Conservation (phyloP, 495 filamentous ascomycete genomes). For the Neurospora terricola region DNA sequence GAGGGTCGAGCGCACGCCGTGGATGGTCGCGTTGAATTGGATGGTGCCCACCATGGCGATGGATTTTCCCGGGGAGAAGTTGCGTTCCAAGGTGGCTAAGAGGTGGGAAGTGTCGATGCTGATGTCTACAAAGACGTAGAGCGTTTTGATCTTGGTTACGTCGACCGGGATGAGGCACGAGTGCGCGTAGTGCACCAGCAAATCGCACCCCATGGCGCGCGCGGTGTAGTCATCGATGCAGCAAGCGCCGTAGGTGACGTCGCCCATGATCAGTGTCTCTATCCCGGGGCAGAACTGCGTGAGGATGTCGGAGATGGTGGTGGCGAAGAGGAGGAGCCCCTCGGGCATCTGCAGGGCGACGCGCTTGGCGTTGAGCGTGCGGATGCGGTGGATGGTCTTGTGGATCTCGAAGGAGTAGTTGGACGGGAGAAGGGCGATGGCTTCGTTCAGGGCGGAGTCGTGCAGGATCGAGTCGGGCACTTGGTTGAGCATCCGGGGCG, state of each 20-base stretch:
- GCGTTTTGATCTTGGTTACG: constrained; percentile 85
- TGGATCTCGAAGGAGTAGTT: constrained; percentile 99
- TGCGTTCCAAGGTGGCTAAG: constrained; percentile 74
- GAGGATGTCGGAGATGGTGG: constrained; percentile 95
- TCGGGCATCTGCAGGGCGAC: constrained; percentile 95
- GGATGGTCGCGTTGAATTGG: constrained; percentile 95
- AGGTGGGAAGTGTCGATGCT: constrained; percentile 86
- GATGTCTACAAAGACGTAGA: constrained; percentile 98
- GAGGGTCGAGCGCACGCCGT: constrained; percentile 63
- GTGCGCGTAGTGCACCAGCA: constrained; percentile 95
- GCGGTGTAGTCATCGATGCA: constrained; percentile 99
- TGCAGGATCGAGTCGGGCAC: constrained; percentile 80
- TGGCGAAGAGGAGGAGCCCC: constrained; percentile 89
- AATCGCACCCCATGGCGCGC: constrained; percentile 83
- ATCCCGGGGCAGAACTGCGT: constrained; percentile 86
- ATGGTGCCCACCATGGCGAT: constrained; percentile 94
- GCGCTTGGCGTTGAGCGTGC: constrained; percentile 60
- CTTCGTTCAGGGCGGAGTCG: constrained; percentile 79
- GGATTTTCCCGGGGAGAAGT: constrained; percentile 73
- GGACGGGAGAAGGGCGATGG: constrained; percentile 73
- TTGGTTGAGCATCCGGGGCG: constrained; percentile 72
- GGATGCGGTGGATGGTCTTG: constrained; percentile 94
- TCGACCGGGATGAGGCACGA: constrained; percentile 93
- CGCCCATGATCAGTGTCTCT: constrained; percentile 95
- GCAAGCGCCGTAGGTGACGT: constrained; percentile 97